Evolutionary conservation across 2,329 filamentous ascomycete species (phyloP), one percentile per base, ranked within the genome.

Genomic region (Davidsoniella neocaledoniae): DNA sequence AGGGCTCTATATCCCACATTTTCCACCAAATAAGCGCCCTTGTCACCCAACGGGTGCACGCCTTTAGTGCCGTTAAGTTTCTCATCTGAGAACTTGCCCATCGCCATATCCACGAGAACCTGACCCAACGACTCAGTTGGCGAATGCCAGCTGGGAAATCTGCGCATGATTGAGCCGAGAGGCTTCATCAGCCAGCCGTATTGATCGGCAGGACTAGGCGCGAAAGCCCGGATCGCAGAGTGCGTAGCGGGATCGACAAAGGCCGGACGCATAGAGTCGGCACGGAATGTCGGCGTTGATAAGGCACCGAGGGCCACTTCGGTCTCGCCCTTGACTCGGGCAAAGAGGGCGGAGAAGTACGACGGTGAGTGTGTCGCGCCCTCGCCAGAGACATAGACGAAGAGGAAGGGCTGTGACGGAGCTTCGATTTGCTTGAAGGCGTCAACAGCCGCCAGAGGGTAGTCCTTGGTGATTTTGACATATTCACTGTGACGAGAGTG

Each of bases 381-480:
- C 47, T 68, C 64, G 45, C 79, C 81, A 0, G 82, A 86, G 26
- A 87, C 72, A 58, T 78, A 82, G 54, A 86, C 68, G 61, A 86
- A 87, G 47, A 75, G 76, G 62, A 86, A 79, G 0, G 76, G 73
- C 39, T 68, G 58, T 3, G 63, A 59, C 12, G 63, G 62, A 2
- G 59, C 56, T 0, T 58, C 51, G 2, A 79, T 62, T 0, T 60
- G 60, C 1, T 69, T 60, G 57, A 84, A 80, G 10, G 78, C 75
- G 52, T 69, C 66, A 1, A 79, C 81, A 0, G 79, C 80, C 2
- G 70, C 73, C 1, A 86, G 59, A 1, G 82, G 63, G 59, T 78
- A 86, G 58, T 77, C 72, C 53, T 76, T 70, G 0, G 82, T 86
- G 58, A 87, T 83, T 46, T 72, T 71, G 42, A 76, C 64, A 58